A percentile compares a stretch with the other conserved stretches of the same genome.
phyloP scores from a whole-genome alignment of 371 early-diverging fungal species.

The Mucor piriformis region DNA sequence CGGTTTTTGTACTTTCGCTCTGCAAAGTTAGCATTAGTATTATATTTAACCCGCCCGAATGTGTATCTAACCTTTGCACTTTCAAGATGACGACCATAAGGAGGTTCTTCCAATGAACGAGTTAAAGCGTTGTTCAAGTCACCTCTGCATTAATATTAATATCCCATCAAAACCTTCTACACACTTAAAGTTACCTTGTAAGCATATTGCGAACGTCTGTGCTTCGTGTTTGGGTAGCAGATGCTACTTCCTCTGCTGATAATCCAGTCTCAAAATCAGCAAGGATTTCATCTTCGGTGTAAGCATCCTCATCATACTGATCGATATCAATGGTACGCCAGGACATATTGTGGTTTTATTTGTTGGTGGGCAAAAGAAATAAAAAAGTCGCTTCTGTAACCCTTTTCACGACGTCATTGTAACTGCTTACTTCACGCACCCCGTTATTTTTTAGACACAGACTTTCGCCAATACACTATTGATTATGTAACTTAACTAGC shows the following conservation, averaged over 20 bases:
- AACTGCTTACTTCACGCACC: no score
- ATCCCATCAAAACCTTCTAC: background rate
- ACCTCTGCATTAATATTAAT: constrained; percentile 52
- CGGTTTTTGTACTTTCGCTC: constrained; percentile 73
- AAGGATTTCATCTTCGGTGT: constrained; percentile 65
- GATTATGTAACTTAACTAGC: no score
- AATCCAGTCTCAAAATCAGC: constrained; percentile 43
- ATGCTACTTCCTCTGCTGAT: constrained; percentile 56
- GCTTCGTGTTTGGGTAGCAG: constrained; percentile 61
- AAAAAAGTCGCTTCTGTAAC: background rate
- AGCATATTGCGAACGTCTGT: constrained; percentile 63
- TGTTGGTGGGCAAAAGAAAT: background rate
- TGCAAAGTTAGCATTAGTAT: constrained; percentile 16
- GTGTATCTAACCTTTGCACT: constrained; percentile 66
- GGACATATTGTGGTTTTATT: constrained; percentile 27
- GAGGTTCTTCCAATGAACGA: constrained; percentile 79
- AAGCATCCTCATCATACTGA: constrained; percentile 79
- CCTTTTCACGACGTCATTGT: background rate
- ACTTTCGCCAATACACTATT: no score
- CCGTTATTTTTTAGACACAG: no score
- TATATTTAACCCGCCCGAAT: background rate
- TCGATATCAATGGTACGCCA: constrained; percentile 87
- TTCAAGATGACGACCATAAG: constrained; percentile 74
- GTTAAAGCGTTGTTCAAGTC: constrained; percentile 68
- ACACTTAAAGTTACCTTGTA: constrained; percentile 31